Percentiles rank a stretch among this genome's conserved stretches.
phyloP scores from a whole-genome alignment of 139 green algal genomes.

The Closterium sp. region DNA sequence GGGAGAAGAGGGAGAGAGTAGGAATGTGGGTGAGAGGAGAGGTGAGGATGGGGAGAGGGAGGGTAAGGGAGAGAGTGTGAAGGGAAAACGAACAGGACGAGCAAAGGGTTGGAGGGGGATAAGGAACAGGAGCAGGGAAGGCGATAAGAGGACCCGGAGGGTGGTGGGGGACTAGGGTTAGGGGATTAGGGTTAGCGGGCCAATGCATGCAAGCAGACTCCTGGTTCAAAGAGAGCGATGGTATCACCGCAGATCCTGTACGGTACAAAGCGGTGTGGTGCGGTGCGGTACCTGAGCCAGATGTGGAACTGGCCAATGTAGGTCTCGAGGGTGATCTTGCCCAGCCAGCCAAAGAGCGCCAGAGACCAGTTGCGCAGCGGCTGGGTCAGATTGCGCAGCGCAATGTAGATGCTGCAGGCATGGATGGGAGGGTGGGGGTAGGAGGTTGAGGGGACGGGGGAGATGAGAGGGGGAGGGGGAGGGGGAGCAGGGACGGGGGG shows the following conservation, averaged over 20 bases:
- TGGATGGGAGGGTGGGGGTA: too few species aligned
- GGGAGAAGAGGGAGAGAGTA: neutral
- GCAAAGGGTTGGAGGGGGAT: too few species aligned
- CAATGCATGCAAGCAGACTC: too few species aligned
- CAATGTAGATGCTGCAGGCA: slow-evolving; percentile 46
- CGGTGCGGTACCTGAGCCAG: slow-evolving; percentile 67
- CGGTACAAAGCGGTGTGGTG: neutral
- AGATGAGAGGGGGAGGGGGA: too few species aligned
- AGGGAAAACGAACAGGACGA: too few species aligned
- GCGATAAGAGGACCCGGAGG: too few species aligned
- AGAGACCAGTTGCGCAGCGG: slow-evolving; percentile 66
- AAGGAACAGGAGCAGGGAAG: too few species aligned
- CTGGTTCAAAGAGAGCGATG: neutral
- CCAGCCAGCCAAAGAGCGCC: slow-evolving; percentile 86
- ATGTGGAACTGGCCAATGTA: slow-evolving; percentile 94
- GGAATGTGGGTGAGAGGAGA: neutral
- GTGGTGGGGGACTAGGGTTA: too few species aligned
- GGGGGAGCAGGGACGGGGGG: too few species aligned
- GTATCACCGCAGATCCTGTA: neutral
- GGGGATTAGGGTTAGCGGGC: too few species aligned
- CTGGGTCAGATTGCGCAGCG: slow-evolving; percentile 83
- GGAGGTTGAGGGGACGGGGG: too few species aligned
- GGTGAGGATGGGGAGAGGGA: neutral
- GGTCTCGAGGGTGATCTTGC: slow-evolving; percentile 96
- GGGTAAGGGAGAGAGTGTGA: neutral